phyloP scores from a whole-genome alignment of 2,329 filamentous ascomycete genomes.

The Verticillium dahliae region DNA sequence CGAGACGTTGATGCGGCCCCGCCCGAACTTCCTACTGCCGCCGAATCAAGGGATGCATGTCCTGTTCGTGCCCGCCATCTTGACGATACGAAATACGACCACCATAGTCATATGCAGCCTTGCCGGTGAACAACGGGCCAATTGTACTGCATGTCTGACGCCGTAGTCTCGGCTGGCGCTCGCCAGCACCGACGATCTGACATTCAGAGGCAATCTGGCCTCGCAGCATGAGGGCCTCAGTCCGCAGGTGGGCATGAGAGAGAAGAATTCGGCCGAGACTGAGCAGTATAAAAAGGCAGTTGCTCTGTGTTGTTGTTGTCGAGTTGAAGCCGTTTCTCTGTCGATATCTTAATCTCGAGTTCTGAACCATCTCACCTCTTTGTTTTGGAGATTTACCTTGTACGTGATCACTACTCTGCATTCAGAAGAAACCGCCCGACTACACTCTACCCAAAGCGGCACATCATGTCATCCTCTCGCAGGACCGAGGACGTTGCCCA shows the following conservation, averaged over 20 bases:
- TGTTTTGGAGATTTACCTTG: not conserved
- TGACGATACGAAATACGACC: not conserved
- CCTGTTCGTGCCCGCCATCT: not conserved
- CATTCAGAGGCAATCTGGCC: not conserved
- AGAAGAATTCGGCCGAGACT: not conserved
- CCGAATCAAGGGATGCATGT: not conserved
- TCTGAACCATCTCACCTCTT: not conserved
- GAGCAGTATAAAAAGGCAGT: not conserved
- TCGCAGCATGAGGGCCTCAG: not conserved
- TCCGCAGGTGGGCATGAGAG: not conserved
- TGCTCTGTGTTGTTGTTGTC: not conserved
- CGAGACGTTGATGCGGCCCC: not conserved
- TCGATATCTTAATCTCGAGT: not conserved
- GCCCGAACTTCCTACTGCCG: not conserved
- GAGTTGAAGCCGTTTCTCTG: not conserved
- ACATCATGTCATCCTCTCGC: not conserved
- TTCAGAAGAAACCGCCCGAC: not conserved
- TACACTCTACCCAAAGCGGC: not conserved
- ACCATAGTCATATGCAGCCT: not conserved
- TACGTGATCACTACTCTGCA: not conserved
- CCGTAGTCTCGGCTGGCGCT: not conserved
- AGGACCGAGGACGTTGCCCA: conserved; percentile 21
- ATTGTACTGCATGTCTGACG: not conserved
- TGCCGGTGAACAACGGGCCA: not conserved
- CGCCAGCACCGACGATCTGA: not conserved